Base-by-base conservation (phyloP, 2,329 filamentous ascomycete genomes). In the Pestalotiopsis sp. region DNA sequence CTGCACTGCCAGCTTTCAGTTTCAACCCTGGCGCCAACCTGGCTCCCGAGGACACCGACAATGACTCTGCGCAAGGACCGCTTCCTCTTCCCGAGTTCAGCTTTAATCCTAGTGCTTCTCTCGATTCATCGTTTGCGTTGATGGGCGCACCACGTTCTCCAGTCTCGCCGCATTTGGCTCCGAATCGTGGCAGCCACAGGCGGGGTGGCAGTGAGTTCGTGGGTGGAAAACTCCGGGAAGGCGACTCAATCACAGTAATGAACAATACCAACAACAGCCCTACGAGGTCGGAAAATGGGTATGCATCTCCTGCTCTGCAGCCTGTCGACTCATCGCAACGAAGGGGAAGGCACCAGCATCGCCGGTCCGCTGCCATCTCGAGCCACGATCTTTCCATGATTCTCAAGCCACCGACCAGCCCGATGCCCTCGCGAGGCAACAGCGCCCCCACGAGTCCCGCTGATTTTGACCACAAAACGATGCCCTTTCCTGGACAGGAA, bases 161-260 rank as follows among this genome's bases (percentile, higher is more conserved):
- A 13, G 80, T 82, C 17, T 87, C 87, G 3, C 81, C 83, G 2
- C 80, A 82, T 49, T 77, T 82, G 1, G 78, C 82, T 6, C 85
- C 90, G 20, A 83, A 82, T 39, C 90, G 91, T 25, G 92, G 94
- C 77, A 90, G 92, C 38, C 95, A 97, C 78, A 87, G 91, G 74
- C 88, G 95, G 75, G 92, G 92, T 66, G 92, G 90, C 36, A 97
- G 94, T 77, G 94, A 97, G 78, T 94, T 97, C 75, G 92, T 97
- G 61, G 93, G 93, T 49, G 93, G 92, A 7, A 92, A 91, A 73
- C 81, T 87, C 72, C 83, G 89, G 73, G 80, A 85, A 80, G 82
- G 88, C 13, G 88, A 86, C 62, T 83, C 86, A 0, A 88, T 90
- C 64, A 86, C 87, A 11, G 81, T 89, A 7, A 85, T 93, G 81